Conservation (phyloP, 176 grass and related monocot species). For the Secale cereale region DNA sequence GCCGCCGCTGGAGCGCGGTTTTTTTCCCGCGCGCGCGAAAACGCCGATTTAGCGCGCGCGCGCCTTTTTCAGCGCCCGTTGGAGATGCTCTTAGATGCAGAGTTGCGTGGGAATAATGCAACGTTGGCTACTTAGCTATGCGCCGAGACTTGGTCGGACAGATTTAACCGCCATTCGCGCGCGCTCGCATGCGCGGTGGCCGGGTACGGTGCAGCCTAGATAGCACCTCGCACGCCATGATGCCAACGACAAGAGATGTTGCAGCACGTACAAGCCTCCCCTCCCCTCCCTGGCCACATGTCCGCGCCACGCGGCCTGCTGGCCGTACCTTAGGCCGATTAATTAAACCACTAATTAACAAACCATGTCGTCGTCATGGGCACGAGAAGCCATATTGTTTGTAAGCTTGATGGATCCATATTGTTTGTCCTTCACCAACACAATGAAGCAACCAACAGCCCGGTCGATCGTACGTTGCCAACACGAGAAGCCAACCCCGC, state of each 20-base stretch:
- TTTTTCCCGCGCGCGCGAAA: no score
- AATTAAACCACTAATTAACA: background rate
- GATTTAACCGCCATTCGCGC: background rate
- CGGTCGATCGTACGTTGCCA: background rate
- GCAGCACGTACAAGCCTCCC: background rate
- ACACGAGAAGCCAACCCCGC: conserved; percentile 21
- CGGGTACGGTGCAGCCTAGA: background rate
- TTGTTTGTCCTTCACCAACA: conserved; percentile 22
- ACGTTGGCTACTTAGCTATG: background rate
- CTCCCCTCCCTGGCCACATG: background rate
- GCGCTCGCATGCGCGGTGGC: background rate
- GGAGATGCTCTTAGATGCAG: no score
- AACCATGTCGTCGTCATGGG: background rate
- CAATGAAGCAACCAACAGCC: conserved; percentile 3
- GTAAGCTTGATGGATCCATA: background rate
- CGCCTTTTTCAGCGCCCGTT: no score
- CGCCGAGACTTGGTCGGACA: background rate
- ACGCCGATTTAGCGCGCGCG: no score
- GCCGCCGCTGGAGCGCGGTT: no score
- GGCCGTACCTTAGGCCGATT: background rate
- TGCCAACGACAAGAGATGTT: background rate
- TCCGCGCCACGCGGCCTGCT: background rate
- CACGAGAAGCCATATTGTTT: no score
- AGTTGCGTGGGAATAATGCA: conserved; percentile 19
- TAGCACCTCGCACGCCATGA: background rate